Evolutionary conservation across 2,329 filamentous ascomycete genomes (phyloP).

Genomic region (Macrophomina phaseolina): DNA sequence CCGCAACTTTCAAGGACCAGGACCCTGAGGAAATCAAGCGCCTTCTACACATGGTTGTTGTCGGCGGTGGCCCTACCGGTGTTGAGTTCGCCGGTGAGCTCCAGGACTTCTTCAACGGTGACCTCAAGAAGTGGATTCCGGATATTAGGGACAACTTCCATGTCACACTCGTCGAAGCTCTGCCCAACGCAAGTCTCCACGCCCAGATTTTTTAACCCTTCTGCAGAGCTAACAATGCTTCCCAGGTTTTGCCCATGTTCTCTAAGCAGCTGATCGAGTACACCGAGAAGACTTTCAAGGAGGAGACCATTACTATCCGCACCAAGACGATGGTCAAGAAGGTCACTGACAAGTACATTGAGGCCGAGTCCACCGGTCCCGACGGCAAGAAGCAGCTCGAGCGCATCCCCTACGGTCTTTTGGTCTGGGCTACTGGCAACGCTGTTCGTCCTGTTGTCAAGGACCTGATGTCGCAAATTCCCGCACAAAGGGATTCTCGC

Average conservation of each 20-base stretch:
- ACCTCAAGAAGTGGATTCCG: slow-evolving; percentile 97
- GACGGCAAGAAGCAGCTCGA: slow-evolving; percentile 84
- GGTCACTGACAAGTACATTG: slow-evolving; percentile 89
- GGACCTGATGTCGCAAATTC: slow-evolving; percentile 90
- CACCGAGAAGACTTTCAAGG: slow-evolving; percentile 98
- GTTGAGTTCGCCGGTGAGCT: slow-evolving; percentile 98
- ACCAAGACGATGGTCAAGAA: slow-evolving; percentile 99
- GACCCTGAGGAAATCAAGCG: slow-evolving; percentile 85
- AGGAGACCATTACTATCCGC: slow-evolving; percentile 96
- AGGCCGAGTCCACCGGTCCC: slow-evolving; percentile 81
- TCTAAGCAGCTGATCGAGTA: slow-evolving; percentile 99
- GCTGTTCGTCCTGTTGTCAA: slow-evolving; percentile 86
- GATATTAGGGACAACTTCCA: slow-evolving; percentile 95
- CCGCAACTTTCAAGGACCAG: slow-evolving; percentile 97
- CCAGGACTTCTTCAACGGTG: slow-evolving; percentile 98
- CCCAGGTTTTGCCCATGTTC: slow-evolving; percentile 86
- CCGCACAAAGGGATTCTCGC: slow-evolving; percentile 92
- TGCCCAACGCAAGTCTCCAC: slow-evolving; percentile 71
- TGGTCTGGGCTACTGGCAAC: slow-evolving; percentile 98
- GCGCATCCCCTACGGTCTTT: slow-evolving; percentile 87
- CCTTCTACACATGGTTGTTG: slow-evolving; percentile 93
- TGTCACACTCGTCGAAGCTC: slow-evolving; percentile 94
- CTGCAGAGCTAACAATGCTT: background rate
- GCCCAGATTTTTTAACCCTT: background rate
- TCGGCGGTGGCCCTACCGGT: slow-evolving; percentile 87